phyloP scores from a whole-genome alignment of 805 yeast species.

The Myxozyma geophila region DNA sequence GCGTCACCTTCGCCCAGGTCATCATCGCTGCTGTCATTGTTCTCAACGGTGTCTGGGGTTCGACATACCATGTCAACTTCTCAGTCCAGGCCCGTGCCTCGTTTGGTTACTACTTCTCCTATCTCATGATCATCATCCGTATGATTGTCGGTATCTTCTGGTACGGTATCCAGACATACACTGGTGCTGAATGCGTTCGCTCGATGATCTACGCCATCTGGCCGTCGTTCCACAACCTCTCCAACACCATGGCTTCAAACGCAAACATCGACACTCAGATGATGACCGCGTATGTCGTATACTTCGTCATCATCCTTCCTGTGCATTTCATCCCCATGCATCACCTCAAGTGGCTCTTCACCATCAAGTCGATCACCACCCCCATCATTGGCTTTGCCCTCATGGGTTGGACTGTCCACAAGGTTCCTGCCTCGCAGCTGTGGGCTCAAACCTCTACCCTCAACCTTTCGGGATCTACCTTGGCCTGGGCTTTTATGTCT shows the following conservation, averaged over 20 bases:
- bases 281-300: slow-evolving; percentile 76
- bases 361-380: slow-evolving; percentile 75
- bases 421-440: slow-evolving; percentile 53
- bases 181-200: slow-evolving; percentile 81
- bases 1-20: slow-evolving; percentile 50
- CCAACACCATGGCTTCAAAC: slow-evolving; percentile 47
- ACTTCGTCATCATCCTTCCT: slow-evolving; percentile 81
- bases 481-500: slow-evolving; percentile 70
- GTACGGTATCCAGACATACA: slow-evolving; percentile 85
- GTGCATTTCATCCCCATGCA: slow-evolving; percentile 83
- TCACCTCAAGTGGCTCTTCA: slow-evolving; percentile 78
- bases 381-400: slow-evolving; percentile 86
- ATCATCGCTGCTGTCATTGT: slow-evolving; percentile 50
- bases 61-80: slow-evolving; percentile 56
- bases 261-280: slow-evolving; percentile 50
- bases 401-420: slow-evolving; percentile 75
- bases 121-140: slow-evolving; percentile 72
- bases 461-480: slow-evolving; percentile 58
- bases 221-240: slow-evolving; percentile 48
- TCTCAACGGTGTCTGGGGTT: slow-evolving; percentile 54
- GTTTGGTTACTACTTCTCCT: slow-evolving; percentile 79
- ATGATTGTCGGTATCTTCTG: slow-evolving; percentile 86
- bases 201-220: slow-evolving; percentile 78
- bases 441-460: slow-evolving; percentile 45
- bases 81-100: slow-evolving; percentile 52